Conservation (phyloP, 1,284 basidiomycete genomes). For the Moesziomyces sp. region DNA sequence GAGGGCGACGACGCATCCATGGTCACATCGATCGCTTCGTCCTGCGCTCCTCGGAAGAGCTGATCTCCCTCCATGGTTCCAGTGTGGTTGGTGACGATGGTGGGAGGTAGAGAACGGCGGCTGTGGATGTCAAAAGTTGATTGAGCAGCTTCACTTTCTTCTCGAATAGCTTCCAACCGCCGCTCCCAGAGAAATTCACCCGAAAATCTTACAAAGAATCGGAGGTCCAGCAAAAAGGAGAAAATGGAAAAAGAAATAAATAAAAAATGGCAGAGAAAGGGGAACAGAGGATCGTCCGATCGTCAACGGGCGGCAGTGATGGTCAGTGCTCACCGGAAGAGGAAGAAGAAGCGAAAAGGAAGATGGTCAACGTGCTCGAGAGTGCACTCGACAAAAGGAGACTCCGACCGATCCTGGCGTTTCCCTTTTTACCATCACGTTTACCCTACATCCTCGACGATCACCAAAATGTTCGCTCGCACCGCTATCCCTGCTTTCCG, state of each 20-base stretch:
- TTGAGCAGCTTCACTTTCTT: background rate
- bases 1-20: slow-evolving; percentile 5
- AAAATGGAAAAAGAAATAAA: background rate
- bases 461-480: slow-evolving; percentile 41
- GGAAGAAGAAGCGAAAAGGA: background rate
- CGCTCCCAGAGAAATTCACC: background rate
- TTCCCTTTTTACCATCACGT: slow-evolving; percentile 7
- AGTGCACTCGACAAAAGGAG: background rate
- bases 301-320: background rate
- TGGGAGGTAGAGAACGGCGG: background rate
- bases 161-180: background rate
- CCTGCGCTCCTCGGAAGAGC: slow-evolving; percentile 23
- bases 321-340: slow-evolving; percentile 23
- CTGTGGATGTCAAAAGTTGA: background rate
- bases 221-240: background rate
- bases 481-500: slow-evolving; percentile 41
- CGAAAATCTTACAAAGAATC: background rate
- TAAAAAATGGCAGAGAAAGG: background rate
- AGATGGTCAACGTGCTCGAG: background rate
- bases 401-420: background rate
- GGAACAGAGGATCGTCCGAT: background rate
- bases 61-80: slow-evolving; percentile 32
- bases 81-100: slow-evolving; percentile 3
- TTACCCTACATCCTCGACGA: background rate
- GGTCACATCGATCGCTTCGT: slow-evolving; percentile 4